These are phyloP conservation scores for Pleurotus giganteus DNA, from an alignment of 768 basidiomycete species.

Conservation along the genomic window DNA sequence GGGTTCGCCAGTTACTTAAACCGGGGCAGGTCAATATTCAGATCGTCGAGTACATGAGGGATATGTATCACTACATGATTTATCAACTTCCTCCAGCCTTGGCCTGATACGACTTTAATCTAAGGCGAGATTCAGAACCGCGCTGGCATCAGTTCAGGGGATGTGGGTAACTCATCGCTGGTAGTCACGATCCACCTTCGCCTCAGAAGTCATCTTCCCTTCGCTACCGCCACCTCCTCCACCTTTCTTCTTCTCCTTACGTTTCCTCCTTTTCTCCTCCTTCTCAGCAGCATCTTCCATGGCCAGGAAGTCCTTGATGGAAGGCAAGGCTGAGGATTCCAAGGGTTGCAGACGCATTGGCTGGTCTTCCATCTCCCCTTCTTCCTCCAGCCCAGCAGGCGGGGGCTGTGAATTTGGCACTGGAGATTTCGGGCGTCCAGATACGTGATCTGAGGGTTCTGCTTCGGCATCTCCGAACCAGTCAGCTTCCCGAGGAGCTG, in stretches of 20 bases:
- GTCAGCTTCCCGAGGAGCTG: slow-evolving; percentile 11
- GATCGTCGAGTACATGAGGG: slow-evolving; percentile 4
- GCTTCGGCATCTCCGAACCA: slow-evolving; percentile 49
- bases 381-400: slow-evolving; percentile 26
- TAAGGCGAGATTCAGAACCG: slow-evolving; percentile 12
- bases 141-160: neutral
- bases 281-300: slow-evolving; percentile 69
- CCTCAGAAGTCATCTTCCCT: slow-evolving; percentile 38
- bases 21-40: slow-evolving; percentile 49
- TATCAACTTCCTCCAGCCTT: neutral
- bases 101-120: slow-evolving; percentile 35
- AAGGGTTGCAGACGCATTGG: slow-evolving; percentile 69
- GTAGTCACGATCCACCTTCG: slow-evolving; percentile 55
- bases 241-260: slow-evolving; percentile 72
- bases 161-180: slow-evolving; percentile 40
- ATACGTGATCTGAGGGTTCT: slow-evolving; percentile 15
- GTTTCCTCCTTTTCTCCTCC: slow-evolving; percentile 65
- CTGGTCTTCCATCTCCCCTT: slow-evolving; percentile 38
- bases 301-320: slow-evolving; percentile 78
- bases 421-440: slow-evolving; percentile 11
- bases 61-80: neutral
- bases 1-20: slow-evolving; percentile 64
- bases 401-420: slow-evolving; percentile 11
- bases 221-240: slow-evolving; percentile 39
- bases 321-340: slow-evolving; percentile 76